Evolutionary conservation across 768 basidiomycete species (phyloP).

Genomic region (Lactifluus subvellereus): DNA sequence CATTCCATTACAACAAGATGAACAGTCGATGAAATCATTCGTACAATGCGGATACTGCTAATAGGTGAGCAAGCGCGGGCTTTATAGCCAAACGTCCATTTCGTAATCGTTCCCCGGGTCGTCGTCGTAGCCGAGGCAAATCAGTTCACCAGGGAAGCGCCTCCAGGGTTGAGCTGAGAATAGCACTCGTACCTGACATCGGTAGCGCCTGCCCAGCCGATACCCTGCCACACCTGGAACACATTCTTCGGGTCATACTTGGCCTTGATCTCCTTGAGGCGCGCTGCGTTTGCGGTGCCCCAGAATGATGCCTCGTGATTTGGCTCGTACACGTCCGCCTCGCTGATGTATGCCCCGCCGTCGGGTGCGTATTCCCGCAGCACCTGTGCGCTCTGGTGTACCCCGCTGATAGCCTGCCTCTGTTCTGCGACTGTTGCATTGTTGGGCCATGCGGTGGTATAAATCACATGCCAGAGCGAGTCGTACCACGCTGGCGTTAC

Average conservation of each 20-base stretch:
- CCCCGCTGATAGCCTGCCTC: background rate
- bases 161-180: background rate
- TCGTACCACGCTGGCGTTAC: constrained; percentile 7
- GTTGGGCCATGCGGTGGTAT: background rate
- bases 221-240: constrained; percentile 16
- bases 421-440: constrained; percentile 6
- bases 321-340: constrained; percentile 24
- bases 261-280: constrained; percentile 17
- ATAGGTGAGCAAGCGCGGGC: too few species aligned
- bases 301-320: constrained; percentile 15
- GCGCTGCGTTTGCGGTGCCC: constrained; percentile 19
- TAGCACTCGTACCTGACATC: background rate
- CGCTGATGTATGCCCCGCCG: constrained; percentile 24
- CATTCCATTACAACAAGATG: too few species aligned
- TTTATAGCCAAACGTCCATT: background rate
- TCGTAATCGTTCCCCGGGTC: background rate
- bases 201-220: constrained; percentile 3
- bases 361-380: constrained; percentile 3
- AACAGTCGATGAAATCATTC: too few species aligned
- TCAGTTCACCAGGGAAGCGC: background rate
- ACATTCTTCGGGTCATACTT: constrained; percentile 23
- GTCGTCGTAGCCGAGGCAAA: background rate
- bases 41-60: too few species aligned
- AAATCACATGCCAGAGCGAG: constrained; percentile 11
- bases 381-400: constrained; percentile 3